These are phyloP conservation scores for Purshia tridentata DNA, from an alignment of 306 rosid genomes.

Conservation along the genomic window DNA sequence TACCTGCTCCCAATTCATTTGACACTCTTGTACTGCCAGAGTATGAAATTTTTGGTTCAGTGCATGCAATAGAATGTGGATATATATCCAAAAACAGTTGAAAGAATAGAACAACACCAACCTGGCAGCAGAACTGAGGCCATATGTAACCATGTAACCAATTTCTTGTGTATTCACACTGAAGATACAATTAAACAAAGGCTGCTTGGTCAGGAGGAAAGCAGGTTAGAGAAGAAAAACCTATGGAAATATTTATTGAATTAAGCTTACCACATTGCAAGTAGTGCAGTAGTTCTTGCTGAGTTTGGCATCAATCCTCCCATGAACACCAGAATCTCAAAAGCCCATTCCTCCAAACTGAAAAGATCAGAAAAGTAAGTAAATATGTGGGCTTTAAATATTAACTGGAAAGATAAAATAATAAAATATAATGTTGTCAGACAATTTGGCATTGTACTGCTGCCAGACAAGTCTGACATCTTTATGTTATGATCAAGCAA, in stretches of 20 bases:
- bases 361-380: constrained; percentile 15
- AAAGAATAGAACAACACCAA: constrained; percentile 15
- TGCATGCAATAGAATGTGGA: background rate
- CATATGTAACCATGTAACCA: constrained; percentile 66
- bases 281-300: constrained; percentile 60
- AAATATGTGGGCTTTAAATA: background rate
- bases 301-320: constrained; percentile 76
- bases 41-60: constrained; percentile 5
- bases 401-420: background rate
- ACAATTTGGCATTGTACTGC: background rate
- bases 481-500: no score
- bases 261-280: constrained; percentile 79
- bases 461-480: no score
- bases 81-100: background rate
- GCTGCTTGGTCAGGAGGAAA: background rate
- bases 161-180: constrained; percentile 69
- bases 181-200: constrained; percentile 19
- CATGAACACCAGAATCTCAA: constrained; percentile 75
- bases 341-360: constrained; percentile 94
- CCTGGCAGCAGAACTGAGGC: constrained; percentile 91
- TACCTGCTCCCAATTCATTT: constrained; percentile 80
- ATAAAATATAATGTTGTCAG: background rate
- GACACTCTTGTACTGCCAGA: constrained; percentile 75
- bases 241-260: constrained; percentile 9
- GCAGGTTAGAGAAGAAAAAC: background rate